Conservation (phyloP, 1,284 basidiomycete species). For the Cronartium quercuum region DNA sequence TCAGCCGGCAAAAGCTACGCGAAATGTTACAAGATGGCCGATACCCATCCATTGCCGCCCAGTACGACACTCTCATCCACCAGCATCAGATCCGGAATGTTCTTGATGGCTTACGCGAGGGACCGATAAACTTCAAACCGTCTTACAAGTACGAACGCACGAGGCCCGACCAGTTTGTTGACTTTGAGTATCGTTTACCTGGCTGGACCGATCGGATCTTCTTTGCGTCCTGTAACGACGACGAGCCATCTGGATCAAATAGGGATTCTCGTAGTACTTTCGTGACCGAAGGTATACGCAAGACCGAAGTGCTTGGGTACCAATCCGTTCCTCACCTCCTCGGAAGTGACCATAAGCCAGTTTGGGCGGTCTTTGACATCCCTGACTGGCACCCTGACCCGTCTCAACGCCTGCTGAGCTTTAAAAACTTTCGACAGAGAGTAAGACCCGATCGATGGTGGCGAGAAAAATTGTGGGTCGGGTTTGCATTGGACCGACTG, state of each 20-base stretch:
- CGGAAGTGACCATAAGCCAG: conserved; percentile 48
- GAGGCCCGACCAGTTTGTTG: conserved; percentile 65
- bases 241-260: neutral
- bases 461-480: conserved; percentile 58
- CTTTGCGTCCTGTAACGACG: conserved; percentile 55
- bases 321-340: conserved; percentile 16
- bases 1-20: conserved; percentile 40
- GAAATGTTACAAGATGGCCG: conserved; percentile 20
- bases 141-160: conserved; percentile 82
- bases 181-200: conserved; percentile 55
- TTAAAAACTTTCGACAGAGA: conserved; percentile 47
- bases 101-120: conserved; percentile 70
- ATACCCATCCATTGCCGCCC: conserved; percentile 55
- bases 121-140: conserved; percentile 73
- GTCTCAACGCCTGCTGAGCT: conserved; percentile 50
- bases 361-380: conserved; percentile 47
- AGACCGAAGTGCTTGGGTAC: neutral
- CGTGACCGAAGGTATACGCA: neutral
- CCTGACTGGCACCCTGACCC: conserved; percentile 35
- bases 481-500: conserved; percentile 62
- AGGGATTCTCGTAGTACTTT: neutral
- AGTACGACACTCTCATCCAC: conserved; percentile 67
- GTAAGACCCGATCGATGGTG: conserved; percentile 49
- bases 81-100: conserved; percentile 62
- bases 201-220: conserved; percentile 94